Evolutionary conservation across 441 rosid genomes (phyloP).

Genomic region (Erysimum cheiri): DNA sequence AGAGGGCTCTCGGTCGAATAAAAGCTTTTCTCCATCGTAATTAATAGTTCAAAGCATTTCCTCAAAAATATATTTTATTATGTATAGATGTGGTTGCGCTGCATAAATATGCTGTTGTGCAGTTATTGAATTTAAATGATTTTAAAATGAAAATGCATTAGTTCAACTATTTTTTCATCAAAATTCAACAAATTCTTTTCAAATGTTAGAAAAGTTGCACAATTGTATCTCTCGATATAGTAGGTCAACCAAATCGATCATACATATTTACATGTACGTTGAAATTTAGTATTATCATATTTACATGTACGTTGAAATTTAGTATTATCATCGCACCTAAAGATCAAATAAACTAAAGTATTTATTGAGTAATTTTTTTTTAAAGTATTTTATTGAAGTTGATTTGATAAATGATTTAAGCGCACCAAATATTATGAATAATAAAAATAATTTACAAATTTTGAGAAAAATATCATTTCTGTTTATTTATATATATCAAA

Average conservation of each 20-base stretch:
- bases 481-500: not conserved
- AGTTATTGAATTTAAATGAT: not conserved
- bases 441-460: not conserved
- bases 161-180: not conserved
- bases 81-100: not conserved
- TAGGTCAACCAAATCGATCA: slow-evolving; percentile 11
- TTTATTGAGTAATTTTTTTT: not conserved
- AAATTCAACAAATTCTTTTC: not conserved
- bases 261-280: not conserved
- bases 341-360: not conserved
- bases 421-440: not conserved
- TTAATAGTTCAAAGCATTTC: slow-evolving; percentile 14
- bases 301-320: not conserved
- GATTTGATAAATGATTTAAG: no score
- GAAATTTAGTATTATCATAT: not conserved
- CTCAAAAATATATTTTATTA: not conserved
- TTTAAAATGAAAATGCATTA: not conserved
- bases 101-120: not conserved
- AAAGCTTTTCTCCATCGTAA: slow-evolving; percentile 13
- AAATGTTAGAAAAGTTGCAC: slow-evolving; percentile 15
- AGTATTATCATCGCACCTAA: not conserved
- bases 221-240: not conserved
- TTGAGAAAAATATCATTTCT: not conserved
- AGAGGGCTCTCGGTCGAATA: slow-evolving; percentile 22
- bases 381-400: no score